Percentiles rank a stretch among this genome's conserved stretches.
Evolutionary conservation across 1,284 basidiomycete species (phyloP).

Genomic region (Paramarasmius palmivorus): DNA sequence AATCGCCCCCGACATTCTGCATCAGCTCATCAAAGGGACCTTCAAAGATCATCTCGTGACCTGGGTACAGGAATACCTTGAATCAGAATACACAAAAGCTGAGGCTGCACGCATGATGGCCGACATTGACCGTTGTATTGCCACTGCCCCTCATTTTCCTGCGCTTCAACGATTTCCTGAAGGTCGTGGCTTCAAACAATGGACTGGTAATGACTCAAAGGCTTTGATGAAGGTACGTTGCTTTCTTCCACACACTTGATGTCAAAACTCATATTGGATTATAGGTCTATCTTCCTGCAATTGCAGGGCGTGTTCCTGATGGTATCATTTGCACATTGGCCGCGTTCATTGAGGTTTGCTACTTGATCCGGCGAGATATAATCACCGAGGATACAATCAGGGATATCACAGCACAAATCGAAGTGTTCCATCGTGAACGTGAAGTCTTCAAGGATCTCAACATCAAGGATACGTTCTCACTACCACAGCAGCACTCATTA

Average conservation of each 20-base stretch:
- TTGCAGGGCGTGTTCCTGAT: no score
- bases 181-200: conserved; percentile 29
- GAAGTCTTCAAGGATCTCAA: conserved; percentile 26
- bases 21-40: no score
- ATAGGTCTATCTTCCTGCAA: no score
- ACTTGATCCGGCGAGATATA: no score
- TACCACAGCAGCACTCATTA: conserved; percentile 21
- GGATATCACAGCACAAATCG: conserved; percentile 13
- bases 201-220: conserved; percentile 32
- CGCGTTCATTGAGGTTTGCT: no score
- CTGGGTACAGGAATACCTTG: conserved; percentile 25
- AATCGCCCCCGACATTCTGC: conserved; percentile 28
- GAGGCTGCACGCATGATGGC: conserved; percentile 22
- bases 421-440: conserved; percentile 26
- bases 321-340: no score
- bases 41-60: no score
- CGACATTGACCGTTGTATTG: conserved; percentile 27
- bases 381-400: no score
- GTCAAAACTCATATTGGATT: no score
- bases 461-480: conserved; percentile 24
- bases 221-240: conserved; percentile 32
- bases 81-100: conserved; percentile 15
- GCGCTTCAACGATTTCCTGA: conserved; percentile 27
- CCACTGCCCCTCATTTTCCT: conserved; percentile 21
- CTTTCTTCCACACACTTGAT: not conserved